Evolutionary conservation across 805 yeast species (phyloP).

Genomic region (Wickerhamia fluorescens): DNA sequence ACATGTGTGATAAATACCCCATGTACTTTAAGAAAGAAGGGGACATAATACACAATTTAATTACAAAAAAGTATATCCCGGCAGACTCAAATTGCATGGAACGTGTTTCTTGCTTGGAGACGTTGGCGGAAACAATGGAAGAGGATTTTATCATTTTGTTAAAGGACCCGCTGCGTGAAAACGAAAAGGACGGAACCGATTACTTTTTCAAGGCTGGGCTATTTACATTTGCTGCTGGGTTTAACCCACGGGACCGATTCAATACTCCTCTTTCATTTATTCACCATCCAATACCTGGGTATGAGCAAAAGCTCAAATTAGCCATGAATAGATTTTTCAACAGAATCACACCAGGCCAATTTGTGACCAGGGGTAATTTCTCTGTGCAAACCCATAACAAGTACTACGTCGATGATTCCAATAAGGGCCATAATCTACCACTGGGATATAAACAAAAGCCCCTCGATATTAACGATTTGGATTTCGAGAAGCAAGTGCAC

Average conservation of each 20-base stretch:
- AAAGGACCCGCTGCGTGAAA: constrained; percentile 23
- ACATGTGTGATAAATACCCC: constrained; percentile 33
- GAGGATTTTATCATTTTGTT: constrained; percentile 35
- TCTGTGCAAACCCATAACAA: constrained; percentile 32
- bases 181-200: constrained; percentile 27
- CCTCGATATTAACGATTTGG: constrained; percentile 22
- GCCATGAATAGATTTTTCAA: constrained; percentile 37
- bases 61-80: constrained; percentile 20
- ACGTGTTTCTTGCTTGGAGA: constrained; percentile 12
- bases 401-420: constrained; percentile 30
- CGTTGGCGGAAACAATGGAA: constrained; percentile 26
- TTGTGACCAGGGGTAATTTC: constrained; percentile 34
- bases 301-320: constrained; percentile 29
- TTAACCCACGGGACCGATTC: constrained; percentile 31
- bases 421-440: constrained; percentile 32
- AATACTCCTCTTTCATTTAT: constrained; percentile 30
- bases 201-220: constrained; percentile 38
- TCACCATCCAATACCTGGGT: constrained; percentile 38
- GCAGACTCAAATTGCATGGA: constrained; percentile 1
- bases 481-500: constrained; percentile 32
- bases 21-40: constrained; percentile 21
- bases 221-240: constrained; percentile 41
- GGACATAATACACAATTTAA: constrained; percentile 12
- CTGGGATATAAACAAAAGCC: constrained; percentile 19
- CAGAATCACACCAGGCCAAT: constrained; percentile 28